Conservation (phyloP, 768 basidiomycete genomes). For the Inosperma sp. region DNA sequence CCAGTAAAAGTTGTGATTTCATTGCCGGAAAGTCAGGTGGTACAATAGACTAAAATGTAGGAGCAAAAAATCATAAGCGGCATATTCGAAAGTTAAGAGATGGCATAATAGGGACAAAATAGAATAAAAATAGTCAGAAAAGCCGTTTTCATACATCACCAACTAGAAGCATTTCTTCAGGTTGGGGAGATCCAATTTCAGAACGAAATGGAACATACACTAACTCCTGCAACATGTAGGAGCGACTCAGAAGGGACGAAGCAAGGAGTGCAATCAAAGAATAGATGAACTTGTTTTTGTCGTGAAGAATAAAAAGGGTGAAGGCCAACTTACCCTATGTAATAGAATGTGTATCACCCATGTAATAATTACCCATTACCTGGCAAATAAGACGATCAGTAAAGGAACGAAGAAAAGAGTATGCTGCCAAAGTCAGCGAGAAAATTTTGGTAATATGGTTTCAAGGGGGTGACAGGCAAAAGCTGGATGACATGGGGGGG, state of each 20-base stretch:
- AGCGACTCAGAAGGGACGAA: slow-evolving; percentile 33
- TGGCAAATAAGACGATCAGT: background rate
- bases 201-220: slow-evolving; percentile 42
- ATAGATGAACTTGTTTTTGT: slow-evolving; percentile 86
- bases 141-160: slow-evolving; percentile 60
- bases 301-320: slow-evolving; percentile 23
- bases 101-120: no score
- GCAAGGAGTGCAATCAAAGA: slow-evolving; percentile 56
- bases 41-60: no score
- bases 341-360: background rate
- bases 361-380: no score
- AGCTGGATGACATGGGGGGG: no score
- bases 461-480: no score
- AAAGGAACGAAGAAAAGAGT: slow-evolving; percentile 13
- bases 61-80: no score
- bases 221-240: slow-evolving; percentile 28
- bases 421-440: no score
- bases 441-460: slow-evolving; percentile 53
- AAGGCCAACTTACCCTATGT: slow-evolving; percentile 19
- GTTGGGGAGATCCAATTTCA: slow-evolving; percentile 42
- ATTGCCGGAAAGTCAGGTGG: no score
- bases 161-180: slow-evolving; percentile 23
- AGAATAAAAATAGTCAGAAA: slow-evolving; percentile 46
- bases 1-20: no score
- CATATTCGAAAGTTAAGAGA: no score